These are phyloP conservation scores for Mycena kentingensis DNA, from an alignment of 768 basidiomycete genomes.

Conservation along the genomic window DNA sequence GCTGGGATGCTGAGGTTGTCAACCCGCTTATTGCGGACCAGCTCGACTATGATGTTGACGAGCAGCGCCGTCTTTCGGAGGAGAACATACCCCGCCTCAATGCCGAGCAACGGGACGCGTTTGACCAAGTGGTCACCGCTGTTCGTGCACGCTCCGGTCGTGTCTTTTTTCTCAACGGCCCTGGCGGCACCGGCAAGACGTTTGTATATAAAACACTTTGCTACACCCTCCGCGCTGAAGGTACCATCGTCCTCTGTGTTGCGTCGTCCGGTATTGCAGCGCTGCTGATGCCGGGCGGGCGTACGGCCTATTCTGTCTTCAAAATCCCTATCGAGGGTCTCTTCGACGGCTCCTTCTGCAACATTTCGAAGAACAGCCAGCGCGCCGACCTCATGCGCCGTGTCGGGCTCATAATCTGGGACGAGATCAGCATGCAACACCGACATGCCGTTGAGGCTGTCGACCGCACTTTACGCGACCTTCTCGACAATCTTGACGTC, in stretches of 20 bases:
- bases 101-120: constrained; percentile 6
- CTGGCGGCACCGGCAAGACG: constrained; percentile 13
- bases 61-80: neutral
- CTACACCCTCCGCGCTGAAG: neutral
- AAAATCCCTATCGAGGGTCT: constrained; percentile 11
- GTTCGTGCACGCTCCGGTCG: constrained; percentile 4
- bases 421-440: constrained; percentile 3
- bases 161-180: constrained; percentile 8
- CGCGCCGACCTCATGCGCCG: constrained; percentile 6
- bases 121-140: neutral
- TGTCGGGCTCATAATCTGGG: neutral
- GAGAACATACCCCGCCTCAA: neutral
- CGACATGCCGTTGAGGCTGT: constrained; percentile 1
- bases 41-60: neutral
- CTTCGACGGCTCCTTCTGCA: neutral
- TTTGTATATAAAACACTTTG: constrained; percentile 13
- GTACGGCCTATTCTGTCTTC: constrained; percentile 13
- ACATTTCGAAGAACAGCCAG: constrained; percentile 7
- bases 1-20: neutral
- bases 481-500: neutral
- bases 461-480: constrained; percentile 2
- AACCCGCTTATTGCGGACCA: constrained; percentile 8
- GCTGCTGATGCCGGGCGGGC: constrained; percentile 2
- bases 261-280: constrained; percentile 7
- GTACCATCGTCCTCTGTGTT: constrained; percentile 2